A percentile compares a stretch with the other conserved stretches of the same genome.
Evolutionary conservation across 2,329 filamentous ascomycete genomes (phyloP).

Genomic region (Claviceps humidiphila): DNA sequence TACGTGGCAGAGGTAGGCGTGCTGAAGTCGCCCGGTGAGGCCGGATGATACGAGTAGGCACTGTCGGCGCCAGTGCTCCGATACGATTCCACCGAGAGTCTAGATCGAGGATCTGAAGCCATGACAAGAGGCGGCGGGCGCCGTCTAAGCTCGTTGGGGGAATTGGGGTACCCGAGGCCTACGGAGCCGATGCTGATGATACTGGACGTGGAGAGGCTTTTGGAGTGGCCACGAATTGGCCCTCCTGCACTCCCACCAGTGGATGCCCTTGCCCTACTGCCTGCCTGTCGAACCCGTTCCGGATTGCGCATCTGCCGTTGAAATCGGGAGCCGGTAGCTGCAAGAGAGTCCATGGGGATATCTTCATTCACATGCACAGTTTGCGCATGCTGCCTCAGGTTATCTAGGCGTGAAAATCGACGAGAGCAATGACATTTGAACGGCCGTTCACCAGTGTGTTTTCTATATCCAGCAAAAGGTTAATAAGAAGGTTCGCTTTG

Average conservation of each 20-base stretch:
- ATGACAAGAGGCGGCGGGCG: constrained; percentile 74
- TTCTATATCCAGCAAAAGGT: constrained; percentile 35
- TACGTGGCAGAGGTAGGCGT: constrained; percentile 78
- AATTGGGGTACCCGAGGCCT: constrained; percentile 49
- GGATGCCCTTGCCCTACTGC: constrained; percentile 59
- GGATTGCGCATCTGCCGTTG: constrained; percentile 75
- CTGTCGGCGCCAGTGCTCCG: constrained; percentile 49
- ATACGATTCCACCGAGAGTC: constrained; percentile 56
- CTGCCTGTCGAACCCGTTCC: constrained; percentile 65
- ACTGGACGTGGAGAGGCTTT: constrained; percentile 75
- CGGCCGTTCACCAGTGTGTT: constrained; percentile 93
- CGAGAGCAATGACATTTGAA: constrained; percentile 94
- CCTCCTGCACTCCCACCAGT: constrained; percentile 62
- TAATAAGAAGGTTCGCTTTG: neutral
- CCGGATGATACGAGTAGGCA: constrained; percentile 48
- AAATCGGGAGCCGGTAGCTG: constrained; percentile 82
- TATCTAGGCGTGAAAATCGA: constrained; percentile 86
- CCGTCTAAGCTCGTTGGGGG: constrained; percentile 51
- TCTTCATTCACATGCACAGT: constrained; percentile 97
- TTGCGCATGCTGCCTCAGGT: constrained; percentile 90
- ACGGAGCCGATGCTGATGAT: constrained; percentile 61
- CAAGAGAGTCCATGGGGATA: constrained; percentile 85
- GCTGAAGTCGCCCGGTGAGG: constrained; percentile 61
- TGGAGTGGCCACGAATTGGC: constrained; percentile 68
- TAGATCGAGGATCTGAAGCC: constrained; percentile 56